phyloP scores from a whole-genome alignment of 208 protist genomes.

The Crithidia expoeki region DNA sequence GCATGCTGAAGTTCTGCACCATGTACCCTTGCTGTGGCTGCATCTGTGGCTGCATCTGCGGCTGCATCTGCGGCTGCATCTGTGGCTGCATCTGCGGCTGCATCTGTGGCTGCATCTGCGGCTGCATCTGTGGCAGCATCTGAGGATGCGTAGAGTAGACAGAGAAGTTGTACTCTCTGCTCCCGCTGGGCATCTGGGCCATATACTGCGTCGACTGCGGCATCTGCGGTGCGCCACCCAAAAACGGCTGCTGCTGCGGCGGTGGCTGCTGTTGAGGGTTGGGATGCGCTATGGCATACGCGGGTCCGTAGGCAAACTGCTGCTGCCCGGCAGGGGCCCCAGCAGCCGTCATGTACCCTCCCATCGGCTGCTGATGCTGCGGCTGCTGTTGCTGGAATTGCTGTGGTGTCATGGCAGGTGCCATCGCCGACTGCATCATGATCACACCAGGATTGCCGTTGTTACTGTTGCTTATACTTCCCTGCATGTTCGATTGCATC shows the following conservation, averaged over 20 bases:
- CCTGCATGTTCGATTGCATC: not conserved
- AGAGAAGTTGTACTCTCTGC: constrained; percentile 19
- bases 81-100: constrained; percentile 19
- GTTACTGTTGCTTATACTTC: constrained; percentile 21
- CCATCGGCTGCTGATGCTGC: constrained; percentile 6
- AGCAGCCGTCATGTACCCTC: constrained; percentile 26
- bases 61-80: constrained; percentile 16
- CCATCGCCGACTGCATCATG: constrained; percentile 8
- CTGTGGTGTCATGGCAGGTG: constrained; percentile 24
- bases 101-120: no score
- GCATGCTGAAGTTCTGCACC: constrained; percentile 20
- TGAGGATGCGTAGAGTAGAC: constrained; percentile 26
- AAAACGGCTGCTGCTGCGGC: constrained; percentile 9
- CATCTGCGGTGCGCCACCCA: constrained; percentile 19
- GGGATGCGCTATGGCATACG: constrained; percentile 4
- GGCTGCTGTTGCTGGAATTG: constrained; percentile 9
- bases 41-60: no score
- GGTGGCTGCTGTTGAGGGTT: not conserved
- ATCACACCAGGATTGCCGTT: constrained; percentile 20
- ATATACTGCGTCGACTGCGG: constrained; percentile 10
- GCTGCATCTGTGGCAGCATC: constrained; percentile 17
- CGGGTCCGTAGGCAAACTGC: constrained; percentile 5
- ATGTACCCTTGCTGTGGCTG: constrained; percentile 10
- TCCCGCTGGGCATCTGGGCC: constrained; percentile 6
- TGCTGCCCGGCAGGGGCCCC: constrained; percentile 1